phyloP scores from a whole-genome alignment of 805 yeast genomes.

The Kregervanrija delftensis region DNA sequence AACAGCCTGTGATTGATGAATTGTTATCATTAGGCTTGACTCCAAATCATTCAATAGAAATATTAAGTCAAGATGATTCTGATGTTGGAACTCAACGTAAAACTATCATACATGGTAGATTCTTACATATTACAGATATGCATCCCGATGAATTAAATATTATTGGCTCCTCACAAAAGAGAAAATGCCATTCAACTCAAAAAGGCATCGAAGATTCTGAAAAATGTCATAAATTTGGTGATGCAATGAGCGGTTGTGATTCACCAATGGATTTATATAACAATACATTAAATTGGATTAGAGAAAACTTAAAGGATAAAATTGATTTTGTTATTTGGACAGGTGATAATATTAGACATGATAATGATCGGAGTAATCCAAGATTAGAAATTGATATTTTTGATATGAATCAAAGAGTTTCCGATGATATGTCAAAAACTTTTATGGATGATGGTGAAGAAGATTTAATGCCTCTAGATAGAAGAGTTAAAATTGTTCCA shows the following conservation, averaged over 20 bases:
- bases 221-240: conserved; percentile 62
- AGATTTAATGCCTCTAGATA: conserved; percentile 17
- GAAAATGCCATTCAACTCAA: conserved; percentile 46
- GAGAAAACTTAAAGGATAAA: conserved; percentile 57
- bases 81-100: conserved; percentile 5
- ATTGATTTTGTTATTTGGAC: conserved; percentile 88
- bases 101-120: conserved; percentile 56
- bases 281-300: conserved; percentile 61
- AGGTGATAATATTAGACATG: conserved; percentile 84
- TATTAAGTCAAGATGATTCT: background rate
- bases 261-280: conserved; percentile 57
- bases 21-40: conserved; percentile 29
- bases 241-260: conserved; percentile 73
- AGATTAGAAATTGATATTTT: conserved; percentile 68
- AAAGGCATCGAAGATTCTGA: conserved; percentile 33
- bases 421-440: conserved; percentile 42
- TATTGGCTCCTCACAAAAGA: conserved; percentile 41
- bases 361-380: conserved; percentile 67
- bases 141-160: conserved; percentile 74
- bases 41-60: conserved; percentile 31
- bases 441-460: conserved; percentile 44
- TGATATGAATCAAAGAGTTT: conserved; percentile 55
- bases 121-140: conserved; percentile 79
- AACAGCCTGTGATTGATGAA: no score
- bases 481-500: conserved; percentile 48